Evolutionary conservation across 306 rosid species (phyloP).

Genomic region (Ammopiptanthus mongolicus): DNA sequence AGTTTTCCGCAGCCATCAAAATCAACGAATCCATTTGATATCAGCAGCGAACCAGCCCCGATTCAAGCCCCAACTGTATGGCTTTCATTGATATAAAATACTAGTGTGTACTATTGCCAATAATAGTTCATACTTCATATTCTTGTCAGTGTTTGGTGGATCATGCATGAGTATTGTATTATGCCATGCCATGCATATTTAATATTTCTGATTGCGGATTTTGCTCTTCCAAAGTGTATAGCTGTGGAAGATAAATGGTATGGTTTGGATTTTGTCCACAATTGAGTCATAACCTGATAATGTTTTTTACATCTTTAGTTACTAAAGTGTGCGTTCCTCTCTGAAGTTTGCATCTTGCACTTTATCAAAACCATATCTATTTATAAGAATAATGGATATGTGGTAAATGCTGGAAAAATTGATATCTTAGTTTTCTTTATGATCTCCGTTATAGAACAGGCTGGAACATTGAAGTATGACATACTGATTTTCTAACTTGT

Average conservation of each 20-base stretch:
- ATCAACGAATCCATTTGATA: conserved; percentile 82
- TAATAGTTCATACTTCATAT: not conserved
- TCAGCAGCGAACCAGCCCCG: conserved; percentile 43
- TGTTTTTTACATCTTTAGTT: not conserved
- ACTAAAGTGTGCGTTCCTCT: not conserved
- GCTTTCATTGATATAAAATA: conserved; percentile 16
- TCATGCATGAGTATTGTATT: conserved; percentile 10
- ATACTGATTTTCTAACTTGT: not conserved
- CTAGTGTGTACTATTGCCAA: conserved; percentile 12
- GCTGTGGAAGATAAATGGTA: not conserved
- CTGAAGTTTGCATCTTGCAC: conserved; percentile 14
- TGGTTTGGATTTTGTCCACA: not conserved
- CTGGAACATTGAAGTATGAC: conserved; percentile 3
- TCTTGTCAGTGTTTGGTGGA: conserved; percentile 4
- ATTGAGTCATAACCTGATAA: not conserved
- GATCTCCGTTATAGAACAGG: not conserved
- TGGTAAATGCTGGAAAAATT: not conserved
- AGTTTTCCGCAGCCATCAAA: conserved; percentile 51
- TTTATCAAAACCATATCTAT: not conserved
- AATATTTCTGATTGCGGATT: not conserved
- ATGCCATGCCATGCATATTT: not conserved
- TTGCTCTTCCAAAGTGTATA: not conserved
- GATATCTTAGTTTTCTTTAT: not conserved
- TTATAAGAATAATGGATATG: not conserved
- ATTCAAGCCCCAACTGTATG: conserved; percentile 60